Percentiles rank a stretch among this genome's conserved stretches.
These are phyloP conservation scores for Leucocoprinus birnbaumii DNA, from an alignment of 768 basidiomycete genomes.

Conservation along the genomic window DNA sequence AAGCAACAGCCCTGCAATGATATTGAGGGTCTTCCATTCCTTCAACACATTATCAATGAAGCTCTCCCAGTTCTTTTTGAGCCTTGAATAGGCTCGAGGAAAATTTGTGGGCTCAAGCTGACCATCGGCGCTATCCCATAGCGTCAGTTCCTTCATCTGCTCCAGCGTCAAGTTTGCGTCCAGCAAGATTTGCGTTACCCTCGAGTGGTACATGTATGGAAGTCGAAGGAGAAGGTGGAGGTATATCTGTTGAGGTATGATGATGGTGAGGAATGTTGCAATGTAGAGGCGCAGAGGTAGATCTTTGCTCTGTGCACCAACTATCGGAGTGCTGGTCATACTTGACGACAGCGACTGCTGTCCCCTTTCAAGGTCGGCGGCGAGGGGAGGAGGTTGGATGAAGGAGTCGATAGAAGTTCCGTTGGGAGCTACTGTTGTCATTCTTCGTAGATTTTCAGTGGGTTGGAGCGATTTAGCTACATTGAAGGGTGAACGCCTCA, in stretches of 20 bases:
- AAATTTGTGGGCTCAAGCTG: constrained; percentile 6
- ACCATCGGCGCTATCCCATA: constrained; percentile 20
- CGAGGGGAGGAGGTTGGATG: neutral
- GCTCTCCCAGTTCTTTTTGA: constrained; percentile 16
- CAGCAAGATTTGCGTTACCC: constrained; percentile 62
- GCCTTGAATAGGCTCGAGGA: constrained; percentile 15
- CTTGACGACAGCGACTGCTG: neutral
- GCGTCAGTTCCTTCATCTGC: constrained; percentile 47
- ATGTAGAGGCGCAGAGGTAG: neutral
- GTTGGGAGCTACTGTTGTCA: too few species aligned
- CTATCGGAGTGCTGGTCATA: neutral
- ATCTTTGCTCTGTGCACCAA: neutral
- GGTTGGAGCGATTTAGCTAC: too few species aligned
- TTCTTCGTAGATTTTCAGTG: too few species aligned
- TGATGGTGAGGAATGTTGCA: constrained; percentile 17
- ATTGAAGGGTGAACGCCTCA: too few species aligned
- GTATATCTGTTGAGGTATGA: constrained; percentile 31
- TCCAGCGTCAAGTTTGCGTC: constrained; percentile 59
- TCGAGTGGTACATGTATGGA: constrained; percentile 63
- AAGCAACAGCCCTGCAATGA: constrained; percentile 14
- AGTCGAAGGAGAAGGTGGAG: constrained; percentile 47
- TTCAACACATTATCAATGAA: constrained; percentile 14
- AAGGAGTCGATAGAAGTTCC: too few species aligned
- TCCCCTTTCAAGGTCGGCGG: neutral
- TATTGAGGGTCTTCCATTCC: constrained; percentile 17